Conservation (phyloP, 768 basidiomycete species). For the Russula foetens region DNA sequence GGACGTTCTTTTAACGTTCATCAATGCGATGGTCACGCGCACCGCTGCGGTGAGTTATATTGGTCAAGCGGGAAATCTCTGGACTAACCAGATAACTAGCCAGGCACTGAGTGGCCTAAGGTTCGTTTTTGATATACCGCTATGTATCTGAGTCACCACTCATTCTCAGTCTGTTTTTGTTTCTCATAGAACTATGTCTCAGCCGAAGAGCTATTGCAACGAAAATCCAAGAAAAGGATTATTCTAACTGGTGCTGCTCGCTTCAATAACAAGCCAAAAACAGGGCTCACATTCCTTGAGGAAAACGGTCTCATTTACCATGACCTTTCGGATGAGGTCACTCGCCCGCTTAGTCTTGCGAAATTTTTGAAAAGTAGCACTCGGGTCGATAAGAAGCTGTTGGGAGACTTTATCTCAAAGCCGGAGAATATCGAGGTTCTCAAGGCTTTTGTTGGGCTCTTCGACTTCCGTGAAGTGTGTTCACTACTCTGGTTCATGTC, state of each 20-base stretch:
- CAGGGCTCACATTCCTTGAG: slow-evolving; percentile 83
- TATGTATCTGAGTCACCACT: not conserved
- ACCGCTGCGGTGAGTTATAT: slow-evolving; percentile 37
- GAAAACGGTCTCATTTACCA: slow-evolving; percentile 84
- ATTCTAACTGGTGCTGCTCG: slow-evolving; percentile 74
- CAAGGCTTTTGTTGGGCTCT: slow-evolving; percentile 78
- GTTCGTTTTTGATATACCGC: slow-evolving; percentile 34
- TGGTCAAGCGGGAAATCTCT: not conserved
- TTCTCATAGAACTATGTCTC: slow-evolving; percentile 42
- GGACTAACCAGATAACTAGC: slow-evolving; percentile 17
- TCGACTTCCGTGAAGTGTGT: slow-evolving; percentile 83
- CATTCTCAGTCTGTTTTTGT: not conserved
- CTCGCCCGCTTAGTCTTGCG: slow-evolving; percentile 66
- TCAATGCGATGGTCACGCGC: slow-evolving; percentile 80
- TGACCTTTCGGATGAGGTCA: slow-evolving; percentile 46
- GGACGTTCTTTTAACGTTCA: slow-evolving; percentile 78
- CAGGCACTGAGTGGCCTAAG: slow-evolving; percentile 50
- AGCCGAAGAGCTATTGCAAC: slow-evolving; percentile 49
- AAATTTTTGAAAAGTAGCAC: slow-evolving; percentile 78
- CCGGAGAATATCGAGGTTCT: slow-evolving; percentile 81
- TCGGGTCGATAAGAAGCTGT: slow-evolving; percentile 81
- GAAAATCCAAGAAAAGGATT: slow-evolving; percentile 81
- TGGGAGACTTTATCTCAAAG: slow-evolving; percentile 89
- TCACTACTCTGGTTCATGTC: not conserved
- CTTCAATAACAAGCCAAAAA: slow-evolving; percentile 92